phyloP scores from a whole-genome alignment of 2,329 filamentous ascomycete species.

The Aspergillus udagawae region DNA sequence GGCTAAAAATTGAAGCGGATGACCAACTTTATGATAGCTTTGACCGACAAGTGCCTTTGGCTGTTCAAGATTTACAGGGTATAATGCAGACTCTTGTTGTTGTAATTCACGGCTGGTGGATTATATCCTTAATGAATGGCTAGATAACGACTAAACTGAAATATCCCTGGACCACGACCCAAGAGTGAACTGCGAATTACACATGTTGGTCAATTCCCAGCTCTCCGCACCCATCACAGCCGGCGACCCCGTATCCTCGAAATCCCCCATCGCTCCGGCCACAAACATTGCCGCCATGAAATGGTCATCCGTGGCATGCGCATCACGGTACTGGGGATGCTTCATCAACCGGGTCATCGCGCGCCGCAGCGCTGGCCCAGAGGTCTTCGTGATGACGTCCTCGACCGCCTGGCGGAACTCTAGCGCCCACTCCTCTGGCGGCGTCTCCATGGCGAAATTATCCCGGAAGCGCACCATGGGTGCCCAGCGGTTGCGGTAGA shows the following conservation, averaged over 20 bases:
- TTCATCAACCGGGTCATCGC: constrained; percentile 63
- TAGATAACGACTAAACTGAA: too few species aligned
- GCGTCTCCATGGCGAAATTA: constrained; percentile 58
- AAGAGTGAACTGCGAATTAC: constrained; percentile 57
- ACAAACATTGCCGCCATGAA: constrained; percentile 65
- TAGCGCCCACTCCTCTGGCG: constrained; percentile 58
- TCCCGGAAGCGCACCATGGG: constrained; percentile 62
- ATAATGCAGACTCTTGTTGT: too few species aligned
- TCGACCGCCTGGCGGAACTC: constrained; percentile 64
- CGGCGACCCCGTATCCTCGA: constrained; percentile 41
- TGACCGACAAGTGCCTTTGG: too few species aligned
- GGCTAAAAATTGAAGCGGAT: too few species aligned
- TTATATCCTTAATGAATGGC: too few species aligned
- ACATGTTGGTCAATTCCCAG: constrained; percentile 66
- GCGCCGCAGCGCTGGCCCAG: constrained; percentile 52
- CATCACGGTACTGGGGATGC: constrained; percentile 61
- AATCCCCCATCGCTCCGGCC: constrained; percentile 52
- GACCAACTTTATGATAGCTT: too few species aligned
- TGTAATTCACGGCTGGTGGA: too few species aligned
- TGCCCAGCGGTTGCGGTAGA: constrained; percentile 63
- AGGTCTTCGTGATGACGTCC: constrained; percentile 54
- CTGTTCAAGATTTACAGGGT: too few species aligned
- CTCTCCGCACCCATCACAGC: constrained; percentile 49
- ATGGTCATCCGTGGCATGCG: constrained; percentile 67
- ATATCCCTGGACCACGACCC: constrained; percentile 34